Conservation (phyloP, 495 filamentous ascomycete genomes). For the Durotheca rogersii region DNA sequence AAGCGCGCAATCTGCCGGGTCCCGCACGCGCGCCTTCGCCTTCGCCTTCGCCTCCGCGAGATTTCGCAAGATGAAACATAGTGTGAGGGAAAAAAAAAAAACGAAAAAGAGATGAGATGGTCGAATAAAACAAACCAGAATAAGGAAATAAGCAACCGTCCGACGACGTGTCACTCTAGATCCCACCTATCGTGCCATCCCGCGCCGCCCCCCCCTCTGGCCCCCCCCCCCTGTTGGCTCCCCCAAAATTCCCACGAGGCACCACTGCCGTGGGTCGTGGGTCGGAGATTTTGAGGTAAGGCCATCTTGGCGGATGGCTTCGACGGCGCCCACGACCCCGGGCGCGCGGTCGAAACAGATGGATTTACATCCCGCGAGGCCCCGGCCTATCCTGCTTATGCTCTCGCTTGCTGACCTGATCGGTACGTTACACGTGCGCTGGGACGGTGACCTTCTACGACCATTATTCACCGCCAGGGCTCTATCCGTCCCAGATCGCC, state of each 20-base stretch:
- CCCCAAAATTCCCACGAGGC: slow-evolving; percentile 13
- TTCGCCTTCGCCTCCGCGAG: too few relatives aligned
- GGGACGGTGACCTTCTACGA: slow-evolving; percentile 27
- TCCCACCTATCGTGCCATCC: slow-evolving; percentile 9
- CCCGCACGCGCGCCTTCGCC: slow-evolving; percentile 11
- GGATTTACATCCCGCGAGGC: slow-evolving; percentile 12
- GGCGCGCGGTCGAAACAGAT: slow-evolving; percentile 15
- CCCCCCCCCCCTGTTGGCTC: slow-evolving; percentile 12
- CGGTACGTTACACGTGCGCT: slow-evolving; percentile 22
- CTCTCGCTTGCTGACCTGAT: slow-evolving; percentile 14
- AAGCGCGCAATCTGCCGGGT: slow-evolving; percentile 22
- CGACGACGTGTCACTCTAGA: not conserved
- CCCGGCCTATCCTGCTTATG: slow-evolving; percentile 20
- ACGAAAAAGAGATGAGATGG: slow-evolving; percentile 1
- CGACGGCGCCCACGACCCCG: slow-evolving; percentile 4
- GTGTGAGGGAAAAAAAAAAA: slow-evolving; percentile 1
- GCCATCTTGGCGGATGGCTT: slow-evolving; percentile 13
- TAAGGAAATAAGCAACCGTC: not conserved
- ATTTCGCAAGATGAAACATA: slow-evolving; percentile 10
- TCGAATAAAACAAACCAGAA: slow-evolving; percentile 2
- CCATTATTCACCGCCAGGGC: slow-evolving; percentile 25
- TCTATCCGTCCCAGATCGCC: slow-evolving; percentile 22
- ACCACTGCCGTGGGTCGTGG: slow-evolving; percentile 11
- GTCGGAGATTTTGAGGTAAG: slow-evolving; percentile 13
- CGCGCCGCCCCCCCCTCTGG: slow-evolving; percentile 4